Conservation (phyloP, 73 alveolate species). For the Tetrahymena thermophila region DNA sequence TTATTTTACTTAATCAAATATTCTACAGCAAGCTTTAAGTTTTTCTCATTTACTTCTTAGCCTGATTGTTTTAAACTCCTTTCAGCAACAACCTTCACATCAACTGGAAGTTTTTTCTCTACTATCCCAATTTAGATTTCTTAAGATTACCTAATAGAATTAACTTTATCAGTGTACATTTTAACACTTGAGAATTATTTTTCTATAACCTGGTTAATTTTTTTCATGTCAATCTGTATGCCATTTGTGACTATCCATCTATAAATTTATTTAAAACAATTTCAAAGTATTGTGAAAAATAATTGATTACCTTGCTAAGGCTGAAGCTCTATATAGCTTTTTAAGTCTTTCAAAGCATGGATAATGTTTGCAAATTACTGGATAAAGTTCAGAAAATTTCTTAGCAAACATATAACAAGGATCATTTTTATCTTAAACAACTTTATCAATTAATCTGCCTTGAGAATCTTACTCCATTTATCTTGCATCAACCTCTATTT, state of each 20-base stretch:
- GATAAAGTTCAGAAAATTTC: background rate
- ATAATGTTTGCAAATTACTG: background rate
- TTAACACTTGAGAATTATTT: background rate
- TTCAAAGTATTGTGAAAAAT: background rate
- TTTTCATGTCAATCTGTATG: background rate
- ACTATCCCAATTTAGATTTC: background rate
- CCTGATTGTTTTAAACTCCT: background rate
- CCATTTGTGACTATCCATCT: background rate
- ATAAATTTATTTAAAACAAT: background rate
- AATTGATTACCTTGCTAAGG: background rate
- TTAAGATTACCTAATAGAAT: background rate
- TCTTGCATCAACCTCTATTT: background rate
- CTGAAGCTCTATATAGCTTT: background rate
- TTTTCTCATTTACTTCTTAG: background rate
- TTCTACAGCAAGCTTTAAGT: background rate
- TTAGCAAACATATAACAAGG: background rate
- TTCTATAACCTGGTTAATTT: background rate
- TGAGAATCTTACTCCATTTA: background rate
- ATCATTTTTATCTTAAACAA: background rate
- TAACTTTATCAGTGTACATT: background rate
- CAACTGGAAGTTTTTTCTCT: background rate
- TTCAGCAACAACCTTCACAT: background rate
- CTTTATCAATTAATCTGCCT: background rate
- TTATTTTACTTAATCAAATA: background rate
- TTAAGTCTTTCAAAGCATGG: background rate